phyloP scores from a whole-genome alignment of 2,329 filamentous ascomycete species.

The Fusarium sp. region DNA sequence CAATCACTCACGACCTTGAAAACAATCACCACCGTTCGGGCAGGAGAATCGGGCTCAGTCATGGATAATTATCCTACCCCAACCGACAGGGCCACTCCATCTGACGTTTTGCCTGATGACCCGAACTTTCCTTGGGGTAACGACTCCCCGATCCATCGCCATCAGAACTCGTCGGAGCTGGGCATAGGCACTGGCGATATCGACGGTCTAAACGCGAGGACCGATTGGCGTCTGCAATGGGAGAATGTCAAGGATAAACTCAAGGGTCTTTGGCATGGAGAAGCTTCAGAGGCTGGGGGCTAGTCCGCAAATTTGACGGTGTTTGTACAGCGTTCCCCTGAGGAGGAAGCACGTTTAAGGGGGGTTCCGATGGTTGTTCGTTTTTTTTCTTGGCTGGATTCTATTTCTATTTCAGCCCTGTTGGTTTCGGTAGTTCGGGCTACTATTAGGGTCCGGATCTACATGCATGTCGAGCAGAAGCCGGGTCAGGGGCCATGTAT shows the following conservation, averaged over 20 bases:
- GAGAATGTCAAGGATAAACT: constrained; percentile 28
- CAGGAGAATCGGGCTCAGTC: constrained; percentile 11
- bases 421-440: constrained; percentile 39
- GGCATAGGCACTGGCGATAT: constrained; percentile 34
- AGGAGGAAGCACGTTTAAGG: neutral
- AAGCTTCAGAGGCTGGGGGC: constrained; percentile 9
- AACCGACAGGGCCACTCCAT: constrained; percentile 28
- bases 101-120: constrained; percentile 46
- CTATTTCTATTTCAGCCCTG: constrained; percentile 37
- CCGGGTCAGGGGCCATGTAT: constrained; percentile 24
- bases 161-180: constrained; percentile 49
- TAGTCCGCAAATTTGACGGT: constrained; percentile 17
- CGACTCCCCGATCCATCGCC: constrained; percentile 53
- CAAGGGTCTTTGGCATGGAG: constrained; percentile 30
- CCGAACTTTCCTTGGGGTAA: constrained; percentile 55
- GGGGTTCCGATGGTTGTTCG: constrained; percentile 12
- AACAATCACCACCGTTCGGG: constrained; percentile 33
- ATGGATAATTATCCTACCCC: constrained; percentile 34
- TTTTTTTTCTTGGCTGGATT: constrained; percentile 27
- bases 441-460: constrained; percentile 17
- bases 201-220: constrained; percentile 16
- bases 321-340: constrained; percentile 4
- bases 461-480: constrained; percentile 1
- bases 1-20: constrained; percentile 40
- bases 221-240: constrained; percentile 31